Evolutionary conservation across 2,329 filamentous ascomycete genomes (phyloP), one percentile per base, ranked within the genome.

Genomic region (Phoma sp.): DNA sequence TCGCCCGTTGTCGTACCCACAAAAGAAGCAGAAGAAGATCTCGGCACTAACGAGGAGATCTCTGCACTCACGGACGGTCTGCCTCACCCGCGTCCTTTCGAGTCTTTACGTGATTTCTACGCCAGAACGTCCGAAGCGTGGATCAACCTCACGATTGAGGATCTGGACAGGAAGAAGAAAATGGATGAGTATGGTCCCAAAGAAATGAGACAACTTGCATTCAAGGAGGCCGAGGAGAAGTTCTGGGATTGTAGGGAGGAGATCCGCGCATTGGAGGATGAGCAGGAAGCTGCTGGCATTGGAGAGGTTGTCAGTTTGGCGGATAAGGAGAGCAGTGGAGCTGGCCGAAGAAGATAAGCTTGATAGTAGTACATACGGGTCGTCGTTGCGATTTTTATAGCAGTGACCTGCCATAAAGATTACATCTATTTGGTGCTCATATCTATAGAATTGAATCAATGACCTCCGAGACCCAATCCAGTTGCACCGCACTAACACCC

Each of bases 211-310:
- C 89, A 93, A 67, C 87, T 87, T 72, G 95, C 92, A 1, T 99
- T 97, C 73, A 89, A 92, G 70, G 83, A 92, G 60, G 93, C 93
- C 33, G 95, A 99, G 76, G 90, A 93, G 78, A 96, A 96, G 75
- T 99, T 95, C 95, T 99, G 95, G 95, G 95, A 97, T 80, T 92
- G 89, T 72, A 85, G 95, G 66, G 95, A 99, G 78, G 93, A 98
- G 78, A 90, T 99, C 62, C 89, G 88, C 47, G 89, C 87, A 6
- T 76, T 98, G 69, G 95, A 99, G 77, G 93, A 97, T 76, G 93
- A 97, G 78, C 92, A 98, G 79, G 93, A 97, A 76, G 93, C 90
- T 42, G 91, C 92, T 28, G 93, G 95, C 9, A 97, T 98, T 74
- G 91, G 92, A 14, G 95, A 98, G 78, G 91, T 98, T 36, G 91